phyloP scores from a whole-genome alignment of 2,329 filamentous ascomycete species.

The Thelonectria discophora region DNA sequence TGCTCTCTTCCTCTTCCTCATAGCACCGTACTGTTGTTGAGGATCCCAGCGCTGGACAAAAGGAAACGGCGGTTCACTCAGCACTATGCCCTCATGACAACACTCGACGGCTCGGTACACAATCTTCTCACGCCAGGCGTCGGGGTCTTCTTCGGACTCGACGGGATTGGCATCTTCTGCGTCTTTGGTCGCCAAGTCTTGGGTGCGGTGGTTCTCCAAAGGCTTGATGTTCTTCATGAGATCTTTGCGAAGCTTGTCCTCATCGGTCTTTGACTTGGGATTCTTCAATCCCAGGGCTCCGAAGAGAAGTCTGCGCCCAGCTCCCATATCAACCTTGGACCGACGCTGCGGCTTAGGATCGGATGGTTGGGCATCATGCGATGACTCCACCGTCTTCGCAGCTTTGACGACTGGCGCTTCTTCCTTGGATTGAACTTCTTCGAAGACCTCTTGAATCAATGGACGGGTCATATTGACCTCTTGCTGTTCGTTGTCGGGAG shows the following conservation, averaged over 20 bases:
- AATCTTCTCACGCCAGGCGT: conserved; percentile 79
- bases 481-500: conserved; percentile 7
- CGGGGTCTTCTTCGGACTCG: conserved; percentile 54
- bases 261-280: conserved; percentile 74
- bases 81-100: conserved; percentile 70
- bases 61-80: conserved; percentile 85
- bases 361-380: conserved; percentile 15
- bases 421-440: conserved; percentile 20
- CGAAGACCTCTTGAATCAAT: conserved; percentile 8
- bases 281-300: conserved; percentile 74
- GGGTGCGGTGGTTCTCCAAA: conserved; percentile 48
- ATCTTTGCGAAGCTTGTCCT: conserved; percentile 67
- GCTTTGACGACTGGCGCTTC: background rate
- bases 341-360: conserved; percentile 30
- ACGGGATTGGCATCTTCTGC: conserved; percentile 17
- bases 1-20: conserved; percentile 61
- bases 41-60: conserved; percentile 91
- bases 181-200: conserved; percentile 28
- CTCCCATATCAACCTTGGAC: conserved; percentile 58
- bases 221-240: conserved; percentile 64
- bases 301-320: conserved; percentile 74
- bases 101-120: conserved; percentile 85
- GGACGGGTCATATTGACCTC: background rate
- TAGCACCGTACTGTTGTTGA: conserved; percentile 64
- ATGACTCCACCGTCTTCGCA: background rate